phyloP scores from a whole-genome alignment of 139 green algal genomes.

The Zygnema circumcarinatum region DNA sequence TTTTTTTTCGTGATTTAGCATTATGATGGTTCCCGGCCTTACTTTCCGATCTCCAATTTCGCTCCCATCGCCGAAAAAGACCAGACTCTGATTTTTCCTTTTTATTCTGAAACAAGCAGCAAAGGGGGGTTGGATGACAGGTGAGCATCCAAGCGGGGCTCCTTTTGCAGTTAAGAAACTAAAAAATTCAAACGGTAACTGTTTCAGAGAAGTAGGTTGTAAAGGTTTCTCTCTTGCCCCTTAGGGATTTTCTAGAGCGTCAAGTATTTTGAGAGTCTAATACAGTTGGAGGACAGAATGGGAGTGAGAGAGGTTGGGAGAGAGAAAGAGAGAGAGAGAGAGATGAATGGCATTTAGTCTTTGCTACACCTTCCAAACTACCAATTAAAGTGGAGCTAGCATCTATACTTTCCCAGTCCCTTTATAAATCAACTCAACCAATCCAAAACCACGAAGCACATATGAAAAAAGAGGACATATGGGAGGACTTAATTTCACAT shows the following conservation, averaged over 20 bases:
- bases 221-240: no score
- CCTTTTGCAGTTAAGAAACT: neutral
- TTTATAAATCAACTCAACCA: no score
- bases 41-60: slow-evolving; percentile 29
- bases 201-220: no score
- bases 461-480: no score
- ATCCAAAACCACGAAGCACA: no score
- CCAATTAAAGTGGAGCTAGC: no score
- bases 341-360: neutral
- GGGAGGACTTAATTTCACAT: no score
- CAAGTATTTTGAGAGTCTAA: no score
- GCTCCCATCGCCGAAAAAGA: slow-evolving; percentile 45
- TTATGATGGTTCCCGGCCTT: slow-evolving; percentile 26
- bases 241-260: no score
- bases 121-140: neutral
- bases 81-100: slow-evolving; percentile 25
- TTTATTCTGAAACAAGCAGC: slow-evolving; percentile 8
- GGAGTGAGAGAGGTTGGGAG: neutral
- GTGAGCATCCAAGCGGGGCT: neutral
- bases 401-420: no score
- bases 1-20: slow-evolving; percentile 46
- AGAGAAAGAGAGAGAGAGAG: neutral
- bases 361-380: no score
- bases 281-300: neutral
- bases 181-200: no score